Evolutionary conservation across 306 rosid genomes (phyloP).

Genomic region (Inga oerstediana): DNA sequence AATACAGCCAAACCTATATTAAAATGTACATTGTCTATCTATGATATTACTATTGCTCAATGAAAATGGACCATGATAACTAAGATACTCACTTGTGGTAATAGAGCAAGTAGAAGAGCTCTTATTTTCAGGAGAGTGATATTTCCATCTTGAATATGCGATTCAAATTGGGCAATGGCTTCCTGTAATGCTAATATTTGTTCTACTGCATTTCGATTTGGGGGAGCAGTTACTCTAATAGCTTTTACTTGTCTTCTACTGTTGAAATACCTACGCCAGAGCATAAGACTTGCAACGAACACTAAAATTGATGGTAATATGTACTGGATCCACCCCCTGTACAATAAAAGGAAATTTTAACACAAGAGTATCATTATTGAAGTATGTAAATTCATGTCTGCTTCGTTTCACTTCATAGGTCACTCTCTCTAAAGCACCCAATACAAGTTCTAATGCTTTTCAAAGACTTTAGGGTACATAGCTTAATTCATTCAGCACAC

Average conservation of each 20-base stretch:
- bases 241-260: conserved; percentile 63
- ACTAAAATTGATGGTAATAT: conserved; percentile 64
- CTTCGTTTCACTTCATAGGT: background rate
- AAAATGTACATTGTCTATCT: conserved; percentile 11
- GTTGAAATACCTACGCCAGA: conserved; percentile 67
- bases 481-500: background rate
- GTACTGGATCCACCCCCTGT: conserved; percentile 92
- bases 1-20: background rate
- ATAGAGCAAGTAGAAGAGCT: conserved; percentile 82
- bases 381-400: background rate
- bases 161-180: conserved; percentile 74
- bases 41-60: background rate
- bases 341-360: conserved; percentile 30
- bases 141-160: conserved; percentile 80
- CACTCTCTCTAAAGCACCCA: background rate
- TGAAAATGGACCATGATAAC: conserved; percentile 16
- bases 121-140: conserved; percentile 81
- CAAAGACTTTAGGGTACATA: background rate
- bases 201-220: conserved; percentile 81
- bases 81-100: conserved; percentile 70
- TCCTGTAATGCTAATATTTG: conserved; percentile 87
- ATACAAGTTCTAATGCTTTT: too few relatives aligned
- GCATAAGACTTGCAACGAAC: conserved; percentile 63
- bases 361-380: conserved; percentile 31
- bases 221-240: conserved; percentile 68